Evolutionary conservation across 257 asterid species (phyloP).

Genomic region (Avicennia marina): DNA sequence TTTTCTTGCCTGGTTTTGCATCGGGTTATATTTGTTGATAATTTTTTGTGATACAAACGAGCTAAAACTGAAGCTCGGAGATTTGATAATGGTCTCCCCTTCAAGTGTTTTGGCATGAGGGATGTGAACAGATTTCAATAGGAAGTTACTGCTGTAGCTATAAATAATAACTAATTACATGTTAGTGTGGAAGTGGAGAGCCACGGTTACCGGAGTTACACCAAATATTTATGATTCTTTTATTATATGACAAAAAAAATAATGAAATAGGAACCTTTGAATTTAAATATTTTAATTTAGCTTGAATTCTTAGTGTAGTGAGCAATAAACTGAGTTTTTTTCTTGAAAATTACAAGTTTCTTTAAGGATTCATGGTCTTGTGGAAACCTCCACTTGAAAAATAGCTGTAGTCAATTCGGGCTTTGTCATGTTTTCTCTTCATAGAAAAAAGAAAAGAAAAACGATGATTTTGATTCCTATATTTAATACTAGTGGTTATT

Average conservation of each 20-base stretch:
- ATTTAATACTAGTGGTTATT: too few relatives aligned
- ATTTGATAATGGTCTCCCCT: background rate
- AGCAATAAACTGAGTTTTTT: background rate
- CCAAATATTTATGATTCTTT: too few relatives aligned
- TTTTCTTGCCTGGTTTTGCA: too few relatives aligned
- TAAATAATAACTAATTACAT: constrained; percentile 11
- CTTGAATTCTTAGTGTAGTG: background rate
- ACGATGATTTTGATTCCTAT: too few relatives aligned
- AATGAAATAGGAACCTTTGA: too few relatives aligned
- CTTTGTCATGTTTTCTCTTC: too few relatives aligned
- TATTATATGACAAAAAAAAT: too few relatives aligned
- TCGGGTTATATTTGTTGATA: too few relatives aligned
- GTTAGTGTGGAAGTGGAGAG: constrained; percentile 34
- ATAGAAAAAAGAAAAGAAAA: too few relatives aligned
- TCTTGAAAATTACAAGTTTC: background rate
- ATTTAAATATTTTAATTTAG: background rate
- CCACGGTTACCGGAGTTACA: constrained; percentile 24
- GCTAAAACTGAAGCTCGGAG: background rate
- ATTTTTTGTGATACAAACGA: background rate
- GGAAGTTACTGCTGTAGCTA: constrained; percentile 17
- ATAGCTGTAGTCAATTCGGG: too few relatives aligned
- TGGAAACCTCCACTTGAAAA: too few relatives aligned
- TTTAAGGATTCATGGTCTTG: too few relatives aligned
- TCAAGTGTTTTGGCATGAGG: constrained; percentile 1
- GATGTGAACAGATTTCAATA: background rate